These are phyloP conservation scores for Asclepias syriaca DNA, from an alignment of 257 asterid species.

Conservation along the genomic window DNA sequence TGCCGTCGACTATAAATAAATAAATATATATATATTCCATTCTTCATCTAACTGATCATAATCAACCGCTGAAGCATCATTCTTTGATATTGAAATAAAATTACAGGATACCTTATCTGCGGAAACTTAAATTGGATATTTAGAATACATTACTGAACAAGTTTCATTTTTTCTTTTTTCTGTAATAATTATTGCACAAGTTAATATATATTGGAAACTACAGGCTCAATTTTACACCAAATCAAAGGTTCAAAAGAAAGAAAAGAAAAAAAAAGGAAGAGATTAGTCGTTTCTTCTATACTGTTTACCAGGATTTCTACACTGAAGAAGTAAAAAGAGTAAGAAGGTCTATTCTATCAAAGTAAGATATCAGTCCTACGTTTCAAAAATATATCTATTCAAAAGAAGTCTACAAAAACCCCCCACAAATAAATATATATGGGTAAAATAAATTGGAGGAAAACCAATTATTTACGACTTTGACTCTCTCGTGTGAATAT, in stretches of 20 bases:
- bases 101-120: background rate
- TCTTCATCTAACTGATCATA: background rate
- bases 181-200: too few relatives aligned
- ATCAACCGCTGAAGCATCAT: background rate
- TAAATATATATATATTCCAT: background rate
- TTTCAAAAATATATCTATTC: slow-evolving; percentile 7
- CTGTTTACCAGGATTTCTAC: background rate
- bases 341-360: background rate
- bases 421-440: background rate
- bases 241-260: background rate
- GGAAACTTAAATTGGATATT: background rate
- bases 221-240: background rate
- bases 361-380: slow-evolving; percentile 6
- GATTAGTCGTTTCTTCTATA: slow-evolving; percentile 1
- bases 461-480: slow-evolving; percentile 7
- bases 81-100: background rate
- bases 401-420: slow-evolving; percentile 9
- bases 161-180: too few relatives aligned
- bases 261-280: too few relatives aligned
- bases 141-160: background rate
- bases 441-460: background rate
- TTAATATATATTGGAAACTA: too few relatives aligned
- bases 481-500: slow-evolving; percentile 9
- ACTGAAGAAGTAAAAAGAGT: background rate
- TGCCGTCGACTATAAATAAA: background rate